Base-by-base conservation (phyloP, 768 basidiomycete species). In the Pleurotus djamor region DNA sequence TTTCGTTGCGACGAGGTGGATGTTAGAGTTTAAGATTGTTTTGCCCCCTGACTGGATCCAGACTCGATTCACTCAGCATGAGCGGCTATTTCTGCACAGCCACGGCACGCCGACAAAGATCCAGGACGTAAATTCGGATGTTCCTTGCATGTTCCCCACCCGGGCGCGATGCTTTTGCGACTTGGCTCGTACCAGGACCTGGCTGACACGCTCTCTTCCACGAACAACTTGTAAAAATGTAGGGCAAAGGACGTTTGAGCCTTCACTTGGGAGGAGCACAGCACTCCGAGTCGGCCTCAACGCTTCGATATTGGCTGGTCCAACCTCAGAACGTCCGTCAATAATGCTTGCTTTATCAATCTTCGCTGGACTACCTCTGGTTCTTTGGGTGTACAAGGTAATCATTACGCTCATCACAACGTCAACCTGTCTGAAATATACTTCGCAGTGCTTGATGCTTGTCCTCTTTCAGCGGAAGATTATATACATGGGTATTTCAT, bases 401-500 rank as follows among this genome's bases (percentile, higher is more conserved):
- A 38, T 3, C 37, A 4, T 59, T 4, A 35, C 32, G 21, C 21
- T 48, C 56, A 34, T 1, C 33, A 48, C 34, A 33, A 44, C n/a
- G 12, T 34, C 7, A 41, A 8, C 9, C 16, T 38, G 3, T 4
- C 57, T n/a, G 13, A 13, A 32, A 32, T 43, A 41, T 33, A 5
- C 9, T 5, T 32, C 43, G 14, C 60, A 83, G 80, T 81, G 78
- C 62, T 36, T 77, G 2, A 75, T 82, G 72, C 70, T 83, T 66
- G 65, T 81, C 3, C 32, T 80, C 1, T 80, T 83, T 51, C 81
- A 83, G 60, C 73, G 82, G 2, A 75, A 74, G 50, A 74, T 83
- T 41, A 80, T 83, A 17, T 83, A 83, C 66, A 80, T 83, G 75
- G 75, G 77, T 69, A 44, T 32, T 48, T 47, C 43, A 28, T 7